Percentiles rank a stretch among this genome's conserved stretches.
Evolutionary conservation across 2,329 filamentous ascomycete genomes (phyloP).

Genomic region (Apiospora phragmitis): DNA sequence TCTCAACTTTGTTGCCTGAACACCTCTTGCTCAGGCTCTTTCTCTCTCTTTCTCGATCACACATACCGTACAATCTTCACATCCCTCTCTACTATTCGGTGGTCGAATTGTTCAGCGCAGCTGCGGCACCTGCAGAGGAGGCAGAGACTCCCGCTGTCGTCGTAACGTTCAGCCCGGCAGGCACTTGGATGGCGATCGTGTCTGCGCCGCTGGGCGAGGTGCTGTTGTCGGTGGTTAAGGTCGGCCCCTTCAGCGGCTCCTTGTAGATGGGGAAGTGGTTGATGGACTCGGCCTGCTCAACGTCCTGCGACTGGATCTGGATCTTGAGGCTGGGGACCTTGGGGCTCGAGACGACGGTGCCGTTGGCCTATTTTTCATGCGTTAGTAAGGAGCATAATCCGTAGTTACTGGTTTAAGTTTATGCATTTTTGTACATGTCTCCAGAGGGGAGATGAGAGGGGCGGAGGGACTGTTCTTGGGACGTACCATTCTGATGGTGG

Average conservation of each 20-base stretch:
- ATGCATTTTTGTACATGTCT: not conserved
- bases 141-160: not conserved
- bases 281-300: not conserved
- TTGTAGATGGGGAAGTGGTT: slow-evolving; percentile 14
- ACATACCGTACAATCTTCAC: not conserved
- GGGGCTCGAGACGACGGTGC: slow-evolving; percentile 8
- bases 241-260: not conserved
- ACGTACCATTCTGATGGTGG: not conserved
- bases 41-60: not conserved
- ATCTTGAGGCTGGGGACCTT: slow-evolving; percentile 14
- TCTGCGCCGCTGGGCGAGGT: not conserved
- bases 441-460: not conserved
- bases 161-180: not conserved
- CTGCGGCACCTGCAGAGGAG: not conserved
- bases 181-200: not conserved
- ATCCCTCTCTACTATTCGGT: not conserved
- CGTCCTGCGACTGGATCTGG: slow-evolving; percentile 12
- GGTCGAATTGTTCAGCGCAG: not conserved
- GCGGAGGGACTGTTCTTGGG: not conserved
- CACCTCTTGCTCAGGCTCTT: not conserved
- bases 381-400: no score
- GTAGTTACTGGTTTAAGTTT: not conserved
- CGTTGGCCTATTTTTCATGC: slow-evolving; percentile 6
- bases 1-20: not conserved
- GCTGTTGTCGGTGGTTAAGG: not conserved